Evolutionary conservation across 2,329 filamentous ascomycete species (phyloP).

Genomic region (Neoarthrinium moseri): DNA sequence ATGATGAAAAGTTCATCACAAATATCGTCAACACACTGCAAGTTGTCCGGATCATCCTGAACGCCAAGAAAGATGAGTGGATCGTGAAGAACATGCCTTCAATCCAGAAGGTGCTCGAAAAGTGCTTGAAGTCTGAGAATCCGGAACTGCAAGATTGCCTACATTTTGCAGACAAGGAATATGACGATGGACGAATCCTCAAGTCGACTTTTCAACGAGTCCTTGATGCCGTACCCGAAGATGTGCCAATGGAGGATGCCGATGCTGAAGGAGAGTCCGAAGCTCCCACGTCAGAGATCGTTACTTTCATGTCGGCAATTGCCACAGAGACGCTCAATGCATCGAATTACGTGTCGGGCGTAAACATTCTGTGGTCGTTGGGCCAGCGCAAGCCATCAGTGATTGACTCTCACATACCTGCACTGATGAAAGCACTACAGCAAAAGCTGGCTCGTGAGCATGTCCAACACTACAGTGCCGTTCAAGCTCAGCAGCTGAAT

Average conservation of each 20-base stretch:
- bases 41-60: slow-evolving; percentile 84
- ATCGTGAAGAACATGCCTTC: slow-evolving; percentile 73
- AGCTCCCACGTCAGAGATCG: slow-evolving; percentile 80
- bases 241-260: slow-evolving; percentile 69
- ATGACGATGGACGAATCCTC: slow-evolving; percentile 68
- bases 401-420: slow-evolving; percentile 84
- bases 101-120: slow-evolving; percentile 87
- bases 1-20: slow-evolving; percentile 80
- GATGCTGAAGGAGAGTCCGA: slow-evolving; percentile 85
- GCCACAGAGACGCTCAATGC: slow-evolving; percentile 85
- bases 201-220: slow-evolving; percentile 77
- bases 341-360: slow-evolving; percentile 78
- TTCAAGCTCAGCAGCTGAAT: slow-evolving; percentile 50
- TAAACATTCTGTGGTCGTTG: slow-evolving; percentile 92
- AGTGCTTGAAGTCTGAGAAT: slow-evolving; percentile 82
- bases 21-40: slow-evolving; percentile 93
- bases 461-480: slow-evolving; percentile 69
- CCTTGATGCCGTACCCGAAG: slow-evolving; percentile 84
- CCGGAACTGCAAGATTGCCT: slow-evolving; percentile 92
- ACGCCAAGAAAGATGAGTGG: slow-evolving; percentile 89
- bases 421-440: slow-evolving; percentile 91
- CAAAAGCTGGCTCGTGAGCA: slow-evolving; percentile 92
- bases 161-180: slow-evolving; percentile 69
- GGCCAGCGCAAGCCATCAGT: slow-evolving; percentile 80
- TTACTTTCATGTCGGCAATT: slow-evolving; percentile 78